Evolutionary conservation across 2,329 filamentous ascomycete genomes (phyloP).

Genomic region (Lasiodiplodia hormozganensis): DNA sequence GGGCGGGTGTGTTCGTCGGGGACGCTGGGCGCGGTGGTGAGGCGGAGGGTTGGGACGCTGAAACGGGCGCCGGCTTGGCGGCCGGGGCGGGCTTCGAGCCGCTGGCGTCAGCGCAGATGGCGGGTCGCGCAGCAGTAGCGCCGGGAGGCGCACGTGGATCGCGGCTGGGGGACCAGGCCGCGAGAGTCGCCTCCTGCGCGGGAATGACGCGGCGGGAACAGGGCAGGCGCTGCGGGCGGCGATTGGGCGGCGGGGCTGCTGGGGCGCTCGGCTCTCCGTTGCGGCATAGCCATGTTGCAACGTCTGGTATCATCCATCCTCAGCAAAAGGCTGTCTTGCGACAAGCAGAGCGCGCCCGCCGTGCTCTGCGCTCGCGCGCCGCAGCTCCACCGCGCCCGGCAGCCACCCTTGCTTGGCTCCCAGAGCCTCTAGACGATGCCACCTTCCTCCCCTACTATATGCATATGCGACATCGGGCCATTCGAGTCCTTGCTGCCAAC

Average conservation of each 20-base stretch:
- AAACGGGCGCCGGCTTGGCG: conserved; percentile 13
- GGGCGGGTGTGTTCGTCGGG: neutral
- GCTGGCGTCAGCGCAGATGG: conserved; percentile 2
- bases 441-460: conserved; percentile 44
- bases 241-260: conserved; percentile 8
- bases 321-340: conserved; percentile 23
- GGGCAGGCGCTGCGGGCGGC: conserved; percentile 5
- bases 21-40: neutral
- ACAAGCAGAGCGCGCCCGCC: conserved; percentile 12
- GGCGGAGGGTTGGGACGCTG: neutral
- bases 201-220: conserved; percentile 11
- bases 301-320: conserved; percentile 27
- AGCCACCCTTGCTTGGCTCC: conserved; percentile 24
- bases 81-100: conserved; percentile 24
- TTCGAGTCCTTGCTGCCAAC: conserved; percentile 32
- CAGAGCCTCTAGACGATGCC: conserved; percentile 40
- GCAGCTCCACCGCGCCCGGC: conserved; percentile 17
- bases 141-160: conserved; percentile 27
- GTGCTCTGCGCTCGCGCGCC: conserved; percentile 11
- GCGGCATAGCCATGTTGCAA: conserved; percentile 28
- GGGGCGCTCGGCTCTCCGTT: conserved; percentile 24
- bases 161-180: neutral
- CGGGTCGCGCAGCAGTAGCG: conserved; percentile 26
- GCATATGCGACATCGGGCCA: conserved; percentile 48
- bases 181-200: neutral